A percentile compares a stretch with the other conserved stretches of the same genome.
Conservation (phyloP, 345 rosid species). For the Gynandropsis gynandra region DNA sequence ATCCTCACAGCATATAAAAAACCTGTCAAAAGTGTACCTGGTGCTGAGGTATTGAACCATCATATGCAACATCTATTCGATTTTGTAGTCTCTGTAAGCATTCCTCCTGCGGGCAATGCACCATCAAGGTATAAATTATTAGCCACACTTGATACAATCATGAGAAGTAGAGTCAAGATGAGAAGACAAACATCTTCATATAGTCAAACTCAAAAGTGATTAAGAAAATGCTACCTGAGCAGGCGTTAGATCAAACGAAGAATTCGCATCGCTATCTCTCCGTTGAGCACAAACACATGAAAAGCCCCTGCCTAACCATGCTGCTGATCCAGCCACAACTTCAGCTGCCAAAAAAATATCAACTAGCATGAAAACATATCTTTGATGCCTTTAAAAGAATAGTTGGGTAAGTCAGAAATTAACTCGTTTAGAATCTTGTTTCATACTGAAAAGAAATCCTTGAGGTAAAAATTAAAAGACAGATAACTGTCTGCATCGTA, state of each 20-base stretch:
- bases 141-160: not conserved
- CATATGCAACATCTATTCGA: conserved; percentile 85
- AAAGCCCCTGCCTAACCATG: conserved; percentile 97
- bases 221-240: conserved; percentile 48
- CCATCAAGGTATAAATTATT: not conserved
- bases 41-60: conserved; percentile 72
- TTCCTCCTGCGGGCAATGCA: conserved; percentile 62
- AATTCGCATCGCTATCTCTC: conserved; percentile 71
- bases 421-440: conserved; percentile 16
- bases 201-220: not conserved
- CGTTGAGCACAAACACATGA: conserved; percentile 98
- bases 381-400: conserved; percentile 15
- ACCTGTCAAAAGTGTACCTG: conserved; percentile 39
- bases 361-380: conserved; percentile 20
- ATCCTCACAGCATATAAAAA: not conserved
- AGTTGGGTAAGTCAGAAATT: not conserved
- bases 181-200: conserved; percentile 2
- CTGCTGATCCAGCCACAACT: conserved; percentile 98
- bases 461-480: not conserved
- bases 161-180: not conserved
- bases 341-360: conserved; percentile 68
- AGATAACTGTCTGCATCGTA: not conserved
- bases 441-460: not conserved
- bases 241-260: conserved; percentile 93
- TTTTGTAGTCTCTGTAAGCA: conserved; percentile 74